Percentiles rank a stretch among this genome's conserved stretches.
These are phyloP conservation scores for Raffaelea albimanens DNA, from an alignment of 2,329 filamentous ascomycete genomes.

Conservation along the genomic window DNA sequence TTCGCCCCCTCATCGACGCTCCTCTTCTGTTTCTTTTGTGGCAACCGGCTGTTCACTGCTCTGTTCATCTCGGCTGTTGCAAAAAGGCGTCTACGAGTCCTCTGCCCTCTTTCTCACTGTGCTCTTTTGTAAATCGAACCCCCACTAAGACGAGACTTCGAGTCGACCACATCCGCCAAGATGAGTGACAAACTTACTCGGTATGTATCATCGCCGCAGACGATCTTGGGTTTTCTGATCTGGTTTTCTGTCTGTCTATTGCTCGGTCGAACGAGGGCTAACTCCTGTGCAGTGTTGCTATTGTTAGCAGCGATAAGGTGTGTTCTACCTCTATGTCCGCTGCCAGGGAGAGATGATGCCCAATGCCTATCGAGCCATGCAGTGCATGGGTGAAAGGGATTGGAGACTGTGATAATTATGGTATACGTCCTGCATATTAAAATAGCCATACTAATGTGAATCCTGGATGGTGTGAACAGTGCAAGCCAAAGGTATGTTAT, in stretches of 20 bases:
- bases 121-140: not conserved
- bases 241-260: not conserved
- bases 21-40: no score
- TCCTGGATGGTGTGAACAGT: slow-evolving; percentile 38
- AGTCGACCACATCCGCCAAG: slow-evolving; percentile 19
- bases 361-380: no score
- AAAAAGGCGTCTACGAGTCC: no score
- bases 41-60: no score
- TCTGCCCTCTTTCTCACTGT: no score
- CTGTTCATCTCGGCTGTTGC: no score
- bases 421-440: not conserved
- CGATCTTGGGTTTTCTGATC: not conserved
- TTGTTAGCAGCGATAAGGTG: slow-evolving; percentile 98
- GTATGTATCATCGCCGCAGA: slow-evolving; percentile 41
- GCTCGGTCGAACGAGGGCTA: slow-evolving; percentile 12
- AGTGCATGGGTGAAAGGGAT: no score
- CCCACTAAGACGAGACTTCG: not conserved
- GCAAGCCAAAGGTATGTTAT: slow-evolving; percentile 68
- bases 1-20: not conserved
- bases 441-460: slow-evolving; percentile 23
- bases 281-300: slow-evolving; percentile 70
- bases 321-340: slow-evolving; percentile 20
- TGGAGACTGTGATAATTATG: no score
- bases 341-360: no score
- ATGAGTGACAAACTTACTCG: slow-evolving; percentile 95